Evolutionary conservation across 257 asterid genomes (phyloP).

Genomic region (Capsicum rhomboideum): DNA sequence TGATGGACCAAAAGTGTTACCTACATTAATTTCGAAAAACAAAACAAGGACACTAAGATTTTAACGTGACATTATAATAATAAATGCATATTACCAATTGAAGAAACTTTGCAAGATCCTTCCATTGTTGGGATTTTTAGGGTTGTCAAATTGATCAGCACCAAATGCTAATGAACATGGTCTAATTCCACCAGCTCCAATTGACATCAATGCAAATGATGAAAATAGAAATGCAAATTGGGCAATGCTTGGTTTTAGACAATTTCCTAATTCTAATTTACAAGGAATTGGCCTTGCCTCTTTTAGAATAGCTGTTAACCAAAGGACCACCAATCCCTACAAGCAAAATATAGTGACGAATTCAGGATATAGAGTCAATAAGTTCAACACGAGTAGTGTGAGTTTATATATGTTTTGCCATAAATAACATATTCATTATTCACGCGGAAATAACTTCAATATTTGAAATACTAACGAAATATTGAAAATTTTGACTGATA

Average conservation of each 20-base stretch:
- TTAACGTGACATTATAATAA: not conserved
- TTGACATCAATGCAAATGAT: conserved; percentile 46
- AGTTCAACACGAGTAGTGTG: not conserved
- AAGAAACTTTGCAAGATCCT: conserved; percentile 50
- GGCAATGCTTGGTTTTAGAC: conserved; percentile 30
- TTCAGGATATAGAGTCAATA: not conserved
- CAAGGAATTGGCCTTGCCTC: conserved; percentile 37
- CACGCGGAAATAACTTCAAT: not conserved
- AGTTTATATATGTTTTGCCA: not conserved
- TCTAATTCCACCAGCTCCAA: conserved; percentile 69
- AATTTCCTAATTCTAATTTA: conserved; percentile 18
- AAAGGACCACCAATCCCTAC: conserved; percentile 40
- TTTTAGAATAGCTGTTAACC: conserved; percentile 49
- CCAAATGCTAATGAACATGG: conserved; percentile 80
- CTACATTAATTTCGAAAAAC: too few relatives aligned
- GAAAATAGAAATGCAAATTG: conserved; percentile 44
- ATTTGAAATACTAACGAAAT: not conserved
- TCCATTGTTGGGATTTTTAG: conserved; percentile 37
- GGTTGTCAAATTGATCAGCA: conserved; percentile 67
- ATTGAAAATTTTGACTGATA: too few relatives aligned
- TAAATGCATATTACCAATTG: conserved; percentile 25
- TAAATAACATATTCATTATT: not conserved
- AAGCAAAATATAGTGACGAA: not conserved
- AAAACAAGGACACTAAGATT: too few relatives aligned
- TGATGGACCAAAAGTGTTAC: too few relatives aligned